Base-by-base conservation (phyloP, 768 basidiomycete genomes). In the Lactarius sanguifluus region DNA sequence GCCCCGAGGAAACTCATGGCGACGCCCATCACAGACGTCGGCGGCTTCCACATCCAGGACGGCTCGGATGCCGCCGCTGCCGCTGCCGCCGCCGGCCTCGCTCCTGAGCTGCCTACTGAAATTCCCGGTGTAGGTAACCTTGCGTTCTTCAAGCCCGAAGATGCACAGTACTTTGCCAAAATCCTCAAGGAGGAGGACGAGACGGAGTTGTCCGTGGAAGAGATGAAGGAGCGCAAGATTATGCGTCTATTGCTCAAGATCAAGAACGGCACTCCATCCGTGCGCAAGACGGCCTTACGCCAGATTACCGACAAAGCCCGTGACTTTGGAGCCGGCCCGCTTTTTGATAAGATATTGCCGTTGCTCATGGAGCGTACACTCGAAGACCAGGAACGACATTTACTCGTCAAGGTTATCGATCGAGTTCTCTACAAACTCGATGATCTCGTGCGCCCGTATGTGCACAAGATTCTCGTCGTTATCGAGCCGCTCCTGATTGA, bases 291-390 rank as follows among this genome's bases (percentile, higher is more conserved):
- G 1, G 97, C 97, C 15, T 87, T 98, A 43, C 86, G 96, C 60
- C 96, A 98, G 75, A 98, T 99, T 73, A 98, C 97, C 18, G 97
- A 99, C 83, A 97, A 98, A 76, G 97, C 97, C 68, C 90, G 97
- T 71, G 95, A 99, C 73, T 98, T 98, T 65, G 96, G 97, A 59
- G 96, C 97, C 41, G 97, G 96, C 32, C 97, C 97, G 20, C 82
- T 98, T 7, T 99, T 98, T 77, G 97, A 99, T 80, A 99, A 99
- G 77, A 99, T 98, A 68, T 82, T 99, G 1, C 97, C 97, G 0
- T 81, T 99, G 54, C 90, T 98, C 72, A 99, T 99, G 97, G 94
- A 96, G 75, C 88, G 94, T 18, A 95, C 95, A 0, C 84, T 98
- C 55, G 97, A 99, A 79, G 96, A 99, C 71, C 96, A 99, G 78